A percentile compares a stretch with the other conserved stretches of the same genome.
Evolutionary conservation across 305 asterid genomes (phyloP).

Genomic region (Withania somnifera): DNA sequence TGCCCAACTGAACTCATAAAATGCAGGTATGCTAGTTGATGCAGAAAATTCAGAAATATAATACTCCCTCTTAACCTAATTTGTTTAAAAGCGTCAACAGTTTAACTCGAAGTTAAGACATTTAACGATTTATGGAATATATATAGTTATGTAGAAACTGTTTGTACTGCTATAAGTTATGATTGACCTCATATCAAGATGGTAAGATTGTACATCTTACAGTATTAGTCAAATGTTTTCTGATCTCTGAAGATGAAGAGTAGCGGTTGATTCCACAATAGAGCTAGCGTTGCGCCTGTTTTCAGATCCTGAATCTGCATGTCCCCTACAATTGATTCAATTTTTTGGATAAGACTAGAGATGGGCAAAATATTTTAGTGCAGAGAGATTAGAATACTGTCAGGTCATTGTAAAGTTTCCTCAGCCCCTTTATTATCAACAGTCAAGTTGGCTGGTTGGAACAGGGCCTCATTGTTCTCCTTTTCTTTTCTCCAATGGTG

Average conservation of each 20-base stretch:
- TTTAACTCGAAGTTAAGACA: background rate
- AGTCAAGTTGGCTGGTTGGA: background rate
- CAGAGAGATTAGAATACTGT: background rate
- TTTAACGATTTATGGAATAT: background rate
- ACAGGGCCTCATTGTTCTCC: background rate
- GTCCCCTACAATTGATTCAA: background rate
- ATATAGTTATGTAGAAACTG: background rate
- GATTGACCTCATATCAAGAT: background rate
- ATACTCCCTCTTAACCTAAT: background rate
- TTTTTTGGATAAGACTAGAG: background rate
- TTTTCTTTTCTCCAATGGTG: background rate
- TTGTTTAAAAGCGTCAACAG: background rate
- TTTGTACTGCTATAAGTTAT: background rate
- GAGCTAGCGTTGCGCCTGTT: background rate
- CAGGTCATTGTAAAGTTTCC: too few species aligned
- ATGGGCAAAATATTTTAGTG: background rate
- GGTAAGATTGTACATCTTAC: background rate
- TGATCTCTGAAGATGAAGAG: background rate
- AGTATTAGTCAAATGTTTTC: background rate
- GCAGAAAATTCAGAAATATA: background rate
- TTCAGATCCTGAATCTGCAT: background rate
- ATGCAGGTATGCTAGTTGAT: slow-evolving; percentile 48
- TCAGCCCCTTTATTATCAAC: too few species aligned
- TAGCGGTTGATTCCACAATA: background rate
- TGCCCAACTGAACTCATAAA: slow-evolving; percentile 92